These are phyloP conservation scores for Apostasia ramifera DNA, from an alignment of 106 monocot genomes.

Conservation along the genomic window DNA sequence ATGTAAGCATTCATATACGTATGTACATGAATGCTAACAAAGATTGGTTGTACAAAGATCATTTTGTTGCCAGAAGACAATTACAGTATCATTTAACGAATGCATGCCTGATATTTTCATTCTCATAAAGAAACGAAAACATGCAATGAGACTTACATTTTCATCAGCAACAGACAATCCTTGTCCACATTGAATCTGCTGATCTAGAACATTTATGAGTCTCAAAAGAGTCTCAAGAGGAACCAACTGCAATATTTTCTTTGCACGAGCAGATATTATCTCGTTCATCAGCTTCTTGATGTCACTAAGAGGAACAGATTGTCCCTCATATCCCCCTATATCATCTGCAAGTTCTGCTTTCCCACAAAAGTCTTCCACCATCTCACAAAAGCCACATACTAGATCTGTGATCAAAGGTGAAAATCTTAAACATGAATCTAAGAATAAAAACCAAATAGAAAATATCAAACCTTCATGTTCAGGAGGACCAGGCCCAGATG, in stretches of 20 bases:
- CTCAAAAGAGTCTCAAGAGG: constrained; percentile 62
- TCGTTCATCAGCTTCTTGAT: constrained; percentile 72
- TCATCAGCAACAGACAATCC: constrained; percentile 76
- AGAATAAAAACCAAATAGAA: constrained; percentile 3
- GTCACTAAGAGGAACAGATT: constrained; percentile 54
- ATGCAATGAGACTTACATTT: constrained; percentile 40
- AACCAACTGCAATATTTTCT: constrained; percentile 67
- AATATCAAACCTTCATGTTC: constrained; percentile 59
- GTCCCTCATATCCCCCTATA: constrained; percentile 34
- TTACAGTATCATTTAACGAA: too few relatives aligned
- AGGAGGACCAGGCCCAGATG: constrained; percentile 31
- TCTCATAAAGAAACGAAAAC: background rate
- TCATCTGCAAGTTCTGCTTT: constrained; percentile 63
- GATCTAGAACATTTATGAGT: constrained; percentile 73
- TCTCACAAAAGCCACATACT: constrained; percentile 55
- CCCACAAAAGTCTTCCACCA: constrained; percentile 81
- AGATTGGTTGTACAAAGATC: too few relatives aligned
- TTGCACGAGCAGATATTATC: constrained; percentile 51
- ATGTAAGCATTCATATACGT: too few relatives aligned
- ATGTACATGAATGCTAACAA: too few relatives aligned
- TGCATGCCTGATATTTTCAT: too few relatives aligned
- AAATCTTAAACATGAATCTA: background rate
- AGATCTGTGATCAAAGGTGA: constrained; percentile 25
- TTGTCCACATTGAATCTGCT: constrained; percentile 75
- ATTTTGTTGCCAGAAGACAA: too few relatives aligned